Percentiles rank a stretch among this genome's conserved stretches.
Conservation (phyloP, 345 rosid genomes). For the Rubroshorea leprosula region DNA sequence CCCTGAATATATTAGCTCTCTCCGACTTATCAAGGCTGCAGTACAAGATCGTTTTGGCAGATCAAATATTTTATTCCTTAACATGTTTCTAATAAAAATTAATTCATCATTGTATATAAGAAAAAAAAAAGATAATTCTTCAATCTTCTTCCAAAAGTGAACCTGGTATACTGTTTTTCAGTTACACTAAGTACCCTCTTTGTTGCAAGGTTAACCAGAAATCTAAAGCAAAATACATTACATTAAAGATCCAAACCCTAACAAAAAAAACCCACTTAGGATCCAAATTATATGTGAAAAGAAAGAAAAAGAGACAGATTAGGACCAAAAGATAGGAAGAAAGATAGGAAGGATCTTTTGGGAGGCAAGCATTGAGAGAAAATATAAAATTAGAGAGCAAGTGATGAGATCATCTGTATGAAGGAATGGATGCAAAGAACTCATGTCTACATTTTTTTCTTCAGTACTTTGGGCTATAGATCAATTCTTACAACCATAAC, state of each 20-base stretch:
- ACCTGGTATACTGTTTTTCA: constrained; percentile 4
- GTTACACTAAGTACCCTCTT: constrained; percentile 1
- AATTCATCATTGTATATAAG: background rate
- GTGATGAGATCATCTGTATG: background rate
- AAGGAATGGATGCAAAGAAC: too few relatives aligned
- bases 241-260: background rate
- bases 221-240: background rate
- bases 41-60: background rate
- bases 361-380: too few relatives aligned
- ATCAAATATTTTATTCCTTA: background rate
- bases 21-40: constrained; percentile 10
- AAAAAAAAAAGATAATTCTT: constrained; percentile 1
- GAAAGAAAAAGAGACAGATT: background rate
- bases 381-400: too few relatives aligned
- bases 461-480: background rate
- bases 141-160: constrained; percentile 11
- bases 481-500: too few relatives aligned
- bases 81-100: background rate
- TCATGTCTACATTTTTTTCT: too few relatives aligned
- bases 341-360: too few relatives aligned
- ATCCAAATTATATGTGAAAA: background rate
- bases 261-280: background rate
- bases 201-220: background rate
- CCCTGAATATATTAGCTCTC: constrained; percentile 12
- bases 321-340: background rate